Conservation (phyloP, 139 green algal species). For the Medakamo hakoo region DNA sequence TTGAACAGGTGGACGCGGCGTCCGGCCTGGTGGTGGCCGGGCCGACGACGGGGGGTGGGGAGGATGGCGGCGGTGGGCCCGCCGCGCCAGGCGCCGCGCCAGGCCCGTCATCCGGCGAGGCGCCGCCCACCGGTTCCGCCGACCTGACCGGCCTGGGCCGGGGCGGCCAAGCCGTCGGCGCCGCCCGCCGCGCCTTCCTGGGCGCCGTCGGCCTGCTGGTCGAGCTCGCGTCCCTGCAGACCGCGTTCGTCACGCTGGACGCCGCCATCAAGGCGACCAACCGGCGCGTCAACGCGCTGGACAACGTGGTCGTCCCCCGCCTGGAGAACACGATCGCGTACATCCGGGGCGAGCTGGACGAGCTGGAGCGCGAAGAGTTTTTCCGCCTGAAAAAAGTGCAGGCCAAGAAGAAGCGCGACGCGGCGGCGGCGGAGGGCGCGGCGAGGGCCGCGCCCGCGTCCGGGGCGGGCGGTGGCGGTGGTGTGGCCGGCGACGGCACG, state of each 20-base stretch:
- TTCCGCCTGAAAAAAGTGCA: conserved; percentile 96
- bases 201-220: conserved; percentile 77
- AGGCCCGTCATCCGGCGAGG: not conserved
- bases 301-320: conserved; percentile 93
- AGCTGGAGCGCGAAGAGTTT: conserved; percentile 99
- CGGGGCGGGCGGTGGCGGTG: not conserved
- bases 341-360: conserved; percentile 98
- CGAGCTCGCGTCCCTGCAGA: conserved; percentile 90
- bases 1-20: conserved; percentile 38
- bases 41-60: no score
- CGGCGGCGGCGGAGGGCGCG: conserved; percentile 7
- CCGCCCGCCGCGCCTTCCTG: conserved; percentile 52
- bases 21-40: conserved; percentile 72
- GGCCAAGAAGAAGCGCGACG: conserved; percentile 64
- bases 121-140: not conserved
- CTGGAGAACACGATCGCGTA: conserved; percentile 98
- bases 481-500: no score
- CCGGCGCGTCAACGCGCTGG: conserved; percentile 92
- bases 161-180: conserved; percentile 87
- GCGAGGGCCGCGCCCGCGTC: no score
- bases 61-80: no score
- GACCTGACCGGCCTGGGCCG: conserved; percentile 61
- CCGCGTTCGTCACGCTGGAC: conserved; percentile 95
- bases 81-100: not conserved
- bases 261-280: conserved; percentile 95